Percentiles rank a stretch among this genome's conserved stretches.
phyloP scores from a whole-genome alignment of 441 rosid genomes.

The Erodium trifolium region DNA sequence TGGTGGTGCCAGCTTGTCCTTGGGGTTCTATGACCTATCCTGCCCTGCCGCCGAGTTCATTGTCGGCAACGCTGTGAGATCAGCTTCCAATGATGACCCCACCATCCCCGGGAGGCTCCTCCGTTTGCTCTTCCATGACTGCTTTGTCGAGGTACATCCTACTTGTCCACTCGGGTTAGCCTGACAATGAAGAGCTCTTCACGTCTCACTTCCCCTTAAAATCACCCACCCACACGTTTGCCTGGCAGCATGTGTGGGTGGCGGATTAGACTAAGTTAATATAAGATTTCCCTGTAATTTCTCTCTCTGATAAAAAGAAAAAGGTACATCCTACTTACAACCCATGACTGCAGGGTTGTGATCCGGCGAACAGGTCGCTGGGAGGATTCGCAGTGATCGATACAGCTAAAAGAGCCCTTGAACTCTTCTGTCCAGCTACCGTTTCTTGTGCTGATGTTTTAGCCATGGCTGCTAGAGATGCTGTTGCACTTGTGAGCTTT shows the following conservation, averaged over 20 bases:
- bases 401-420: slow-evolving; percentile 44
- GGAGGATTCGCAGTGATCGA: slow-evolving; percentile 55
- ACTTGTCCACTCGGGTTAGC: no score
- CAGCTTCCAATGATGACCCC: slow-evolving; percentile 42
- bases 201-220: no score
- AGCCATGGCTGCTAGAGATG: slow-evolving; percentile 58
- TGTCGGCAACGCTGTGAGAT: slow-evolving; percentile 42
- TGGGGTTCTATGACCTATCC: slow-evolving; percentile 43
- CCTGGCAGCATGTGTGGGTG: no score
- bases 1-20: slow-evolving; percentile 37
- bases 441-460: slow-evolving; percentile 61
- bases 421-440: slow-evolving; percentile 45
- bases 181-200: no score
- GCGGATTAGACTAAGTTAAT: no score
- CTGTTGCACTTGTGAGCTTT: slow-evolving; percentile 43
- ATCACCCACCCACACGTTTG: no score
- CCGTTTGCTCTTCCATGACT: slow-evolving; percentile 56
- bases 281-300: no score
- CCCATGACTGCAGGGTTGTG: no score
- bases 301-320: no score
- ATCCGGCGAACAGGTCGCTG: slow-evolving; percentile 49
- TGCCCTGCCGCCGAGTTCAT: slow-evolving; percentile 52
- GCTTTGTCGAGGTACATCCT: slow-evolving; percentile 48
- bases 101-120: slow-evolving; percentile 59
- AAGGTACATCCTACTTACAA: no score